Conservation (phyloP, 1,139 yeast species). For the Hemisphaericaspora lyxosophila region DNA sequence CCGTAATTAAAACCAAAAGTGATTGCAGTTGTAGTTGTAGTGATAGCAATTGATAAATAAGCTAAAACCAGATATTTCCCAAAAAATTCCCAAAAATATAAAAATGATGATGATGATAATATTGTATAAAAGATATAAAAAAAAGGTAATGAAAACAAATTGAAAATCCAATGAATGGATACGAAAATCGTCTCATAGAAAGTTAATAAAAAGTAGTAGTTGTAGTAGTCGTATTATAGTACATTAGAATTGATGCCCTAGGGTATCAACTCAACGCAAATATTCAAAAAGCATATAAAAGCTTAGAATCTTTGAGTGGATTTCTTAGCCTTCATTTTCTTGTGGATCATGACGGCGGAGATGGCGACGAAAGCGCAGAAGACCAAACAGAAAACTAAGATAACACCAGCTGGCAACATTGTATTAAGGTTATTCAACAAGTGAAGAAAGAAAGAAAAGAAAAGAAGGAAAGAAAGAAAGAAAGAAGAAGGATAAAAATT, state of each 20-base stretch:
- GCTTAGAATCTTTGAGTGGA: slow-evolving; percentile 50
- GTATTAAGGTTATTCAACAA: background rate
- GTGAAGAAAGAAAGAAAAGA: slow-evolving; percentile 3
- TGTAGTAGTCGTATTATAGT: slow-evolving; percentile 5
- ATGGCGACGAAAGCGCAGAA: slow-evolving; percentile 43
- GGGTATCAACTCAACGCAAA: background rate
- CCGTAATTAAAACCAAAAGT: no score
- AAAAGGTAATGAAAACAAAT: no score
- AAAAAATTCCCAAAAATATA: background rate
- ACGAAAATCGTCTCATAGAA: background rate
- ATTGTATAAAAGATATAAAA: background rate
- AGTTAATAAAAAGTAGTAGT: background rate
- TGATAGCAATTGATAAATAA: no score
- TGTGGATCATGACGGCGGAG: slow-evolving; percentile 34
- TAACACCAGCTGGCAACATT: slow-evolving; percentile 55
- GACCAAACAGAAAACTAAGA: slow-evolving; percentile 48
- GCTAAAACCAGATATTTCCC: background rate
- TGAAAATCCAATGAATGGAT: background rate
- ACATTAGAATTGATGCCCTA: no score
- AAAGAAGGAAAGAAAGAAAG: slow-evolving; percentile 5
- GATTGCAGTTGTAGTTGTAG: background rate
- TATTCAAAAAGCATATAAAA: background rate
- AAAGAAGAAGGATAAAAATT: slow-evolving; percentile 4
- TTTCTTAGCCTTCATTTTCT: slow-evolving; percentile 44
- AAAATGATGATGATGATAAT: background rate